Conservation (phyloP, 179 eudicot species). For the Actinidia arguta region DNA sequence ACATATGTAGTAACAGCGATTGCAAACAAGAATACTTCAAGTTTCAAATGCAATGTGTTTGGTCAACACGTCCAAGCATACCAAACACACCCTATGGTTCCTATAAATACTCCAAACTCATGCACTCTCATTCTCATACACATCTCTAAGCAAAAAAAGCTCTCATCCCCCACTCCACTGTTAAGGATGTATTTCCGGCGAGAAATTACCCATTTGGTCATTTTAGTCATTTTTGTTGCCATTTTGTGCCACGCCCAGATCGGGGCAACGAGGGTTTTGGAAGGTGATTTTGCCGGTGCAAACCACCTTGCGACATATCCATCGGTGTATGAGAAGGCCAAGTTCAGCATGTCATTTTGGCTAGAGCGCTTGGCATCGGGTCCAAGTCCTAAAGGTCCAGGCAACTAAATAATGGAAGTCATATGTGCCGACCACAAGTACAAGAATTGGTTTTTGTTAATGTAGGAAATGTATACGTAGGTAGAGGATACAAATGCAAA, state of each 20-base stretch:
- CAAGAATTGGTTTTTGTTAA: background rate
- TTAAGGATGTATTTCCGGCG: slow-evolving; percentile 11
- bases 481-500: too few species aligned
- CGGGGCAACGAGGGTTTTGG: slow-evolving; percentile 23
- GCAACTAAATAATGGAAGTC: slow-evolving; percentile 24
- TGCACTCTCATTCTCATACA: background rate
- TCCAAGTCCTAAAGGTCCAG: slow-evolving; percentile 54
- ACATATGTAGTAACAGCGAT: background rate
- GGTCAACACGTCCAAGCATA: background rate
- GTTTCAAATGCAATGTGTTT: background rate
- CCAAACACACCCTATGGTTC: background rate
- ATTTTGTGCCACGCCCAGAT: background rate
- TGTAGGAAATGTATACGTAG: background rate
- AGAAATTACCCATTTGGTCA: background rate
- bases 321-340: slow-evolving; percentile 25
- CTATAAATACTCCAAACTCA: slow-evolving; percentile 1
- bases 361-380: slow-evolving; percentile 42
- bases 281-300: slow-evolving; percentile 21
- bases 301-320: slow-evolving; percentile 19
- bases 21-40: background rate
- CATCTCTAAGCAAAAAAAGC: background rate
- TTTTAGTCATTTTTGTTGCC: background rate
- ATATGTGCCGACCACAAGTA: background rate
- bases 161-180: background rate
- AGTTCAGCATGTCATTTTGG: slow-evolving; percentile 35